Evolutionary conservation across 768 basidiomycete species (phyloP), one percentile per base, ranked within the genome.

Genomic region (Rubroboletus pulcherrimus): DNA sequence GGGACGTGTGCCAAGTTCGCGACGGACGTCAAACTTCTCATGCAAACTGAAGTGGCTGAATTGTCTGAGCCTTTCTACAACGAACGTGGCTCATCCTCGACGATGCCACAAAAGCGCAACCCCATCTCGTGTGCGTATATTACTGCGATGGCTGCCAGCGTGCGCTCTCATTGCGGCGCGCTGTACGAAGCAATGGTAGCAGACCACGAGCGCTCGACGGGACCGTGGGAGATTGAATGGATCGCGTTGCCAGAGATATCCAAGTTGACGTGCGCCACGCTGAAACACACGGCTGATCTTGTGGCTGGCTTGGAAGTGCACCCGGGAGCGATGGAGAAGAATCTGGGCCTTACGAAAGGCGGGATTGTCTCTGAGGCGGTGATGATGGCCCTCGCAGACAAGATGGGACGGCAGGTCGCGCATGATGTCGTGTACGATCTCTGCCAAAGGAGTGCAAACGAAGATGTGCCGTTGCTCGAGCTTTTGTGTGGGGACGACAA

Each of bases 221-320:
- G 78, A 24, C 76, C 77, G 26, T 79, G 77, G 77, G 74, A 79
- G 60, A 75, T 78, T n/a, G 78, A 79, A 55, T 79, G 77, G 78
- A 75, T 79, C 7, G 74, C 71, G 19, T 54, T 79, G 7, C 77
- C 77, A 2, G 76, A 79, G 60, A 75, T 76, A 43, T 74, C 67
- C 55, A 78, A 73, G 29, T 60, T 79, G 59, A 75, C 75, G 0
- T 73, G 75, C 40, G 74, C 77, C 7, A 68, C 72, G 0, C 54
- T 79, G 47, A 61, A 59, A 49, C 75, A 78, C 42, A 77, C 75
- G 0, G 59, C 56, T 29, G 66, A 68, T 8, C 56, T 79, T 7
- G 54, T 77, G 11, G 61, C 61, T 26, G 77, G 77, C 3, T 53
- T 79, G 51, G 74, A 79, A 48, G 75, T 79, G 8, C 68, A 77